A percentile compares a stretch with the other conserved stretches of the same genome.
Conservation (phyloP, 768 basidiomycete species). For the Boletus rubroflammeus region DNA sequence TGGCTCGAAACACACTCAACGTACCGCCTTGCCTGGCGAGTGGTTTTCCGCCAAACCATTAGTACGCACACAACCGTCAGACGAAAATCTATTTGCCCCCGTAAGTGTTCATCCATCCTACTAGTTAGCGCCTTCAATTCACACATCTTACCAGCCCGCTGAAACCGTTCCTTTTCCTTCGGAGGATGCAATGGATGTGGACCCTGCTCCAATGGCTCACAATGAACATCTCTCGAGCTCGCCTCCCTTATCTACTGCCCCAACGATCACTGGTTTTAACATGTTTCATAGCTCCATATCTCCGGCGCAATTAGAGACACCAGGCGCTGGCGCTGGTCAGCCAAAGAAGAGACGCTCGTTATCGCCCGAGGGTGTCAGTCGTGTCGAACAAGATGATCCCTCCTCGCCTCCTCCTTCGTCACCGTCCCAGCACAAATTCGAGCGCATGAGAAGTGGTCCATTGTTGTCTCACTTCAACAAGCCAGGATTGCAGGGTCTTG, state of each 20-base stretch:
- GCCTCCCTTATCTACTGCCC: conserved; percentile 46
- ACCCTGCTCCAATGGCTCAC: conserved; percentile 47
- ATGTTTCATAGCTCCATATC: conserved; percentile 62
- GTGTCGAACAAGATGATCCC: conserved; percentile 36
- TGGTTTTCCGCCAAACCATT: conserved; percentile 43
- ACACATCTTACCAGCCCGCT: conserved; percentile 25
- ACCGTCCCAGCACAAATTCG: conserved; percentile 46
- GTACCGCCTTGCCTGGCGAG: conserved; percentile 59
- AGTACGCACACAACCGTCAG: conserved; percentile 19
- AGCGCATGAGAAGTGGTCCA: conserved; percentile 36
- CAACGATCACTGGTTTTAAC: conserved; percentile 52
- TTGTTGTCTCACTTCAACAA: conserved; percentile 42
- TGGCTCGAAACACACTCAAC: conserved; percentile 52
- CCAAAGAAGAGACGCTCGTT: conserved; percentile 57
- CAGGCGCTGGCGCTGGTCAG: conserved; percentile 36
- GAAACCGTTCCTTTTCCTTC: conserved; percentile 42
- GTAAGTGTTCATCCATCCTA: conserved; percentile 18
- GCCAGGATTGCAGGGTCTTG: conserved; percentile 52
- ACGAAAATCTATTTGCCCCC: conserved; percentile 28
- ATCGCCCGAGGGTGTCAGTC: conserved; percentile 47
- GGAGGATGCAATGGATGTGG: conserved; percentile 80
- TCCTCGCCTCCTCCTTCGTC: conserved; percentile 52
- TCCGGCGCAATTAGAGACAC: conserved; percentile 44
- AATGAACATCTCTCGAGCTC: conserved; percentile 32
- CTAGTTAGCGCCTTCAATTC: conserved; percentile 7